Percentiles rank a stretch among this genome's conserved stretches.
These are phyloP conservation scores for Cryphonectria carpinicola DNA, from an alignment of 2,329 filamentous ascomycete genomes.

Conservation along the genomic window DNA sequence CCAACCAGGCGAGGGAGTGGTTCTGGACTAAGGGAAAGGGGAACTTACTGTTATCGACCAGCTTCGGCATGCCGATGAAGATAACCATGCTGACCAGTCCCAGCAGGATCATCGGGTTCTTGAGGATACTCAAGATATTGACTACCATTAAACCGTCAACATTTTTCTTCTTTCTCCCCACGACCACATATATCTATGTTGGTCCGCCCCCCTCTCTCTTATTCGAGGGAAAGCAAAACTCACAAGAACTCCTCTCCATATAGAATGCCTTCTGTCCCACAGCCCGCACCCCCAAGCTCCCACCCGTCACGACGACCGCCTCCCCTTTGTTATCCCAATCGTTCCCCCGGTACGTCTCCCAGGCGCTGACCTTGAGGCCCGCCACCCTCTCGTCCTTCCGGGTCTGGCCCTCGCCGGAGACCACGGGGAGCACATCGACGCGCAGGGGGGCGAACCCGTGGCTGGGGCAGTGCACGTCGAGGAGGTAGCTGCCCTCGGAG, in stretches of 20 bases:
- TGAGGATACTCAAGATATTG: constrained; percentile 79
- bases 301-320: constrained; percentile 47
- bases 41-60: constrained; percentile 90
- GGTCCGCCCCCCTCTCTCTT: no score
- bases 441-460: constrained; percentile 79
- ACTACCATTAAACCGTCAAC: constrained; percentile 51
- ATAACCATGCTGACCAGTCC: constrained; percentile 80
- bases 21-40: constrained; percentile 1
- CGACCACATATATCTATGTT: not conserved
- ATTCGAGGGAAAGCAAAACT: constrained; percentile 43
- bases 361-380: constrained; percentile 61
- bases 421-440: constrained; percentile 66
- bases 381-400: constrained; percentile 35
- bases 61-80: constrained; percentile 90
- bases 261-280: constrained; percentile 74
- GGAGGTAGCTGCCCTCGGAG: constrained; percentile 74
- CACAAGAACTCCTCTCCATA: constrained; percentile 74
- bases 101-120: constrained; percentile 97
- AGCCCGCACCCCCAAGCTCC: constrained; percentile 63
- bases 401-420: constrained; percentile 40
- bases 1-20: no score
- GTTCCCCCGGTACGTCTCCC: constrained; percentile 87
- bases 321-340: constrained; percentile 88
- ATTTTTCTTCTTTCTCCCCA: not conserved
- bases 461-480: constrained; percentile 76